Evolutionary conservation across 441 rosid species (phyloP).

Genomic region (Mallotus japonicus): DNA sequence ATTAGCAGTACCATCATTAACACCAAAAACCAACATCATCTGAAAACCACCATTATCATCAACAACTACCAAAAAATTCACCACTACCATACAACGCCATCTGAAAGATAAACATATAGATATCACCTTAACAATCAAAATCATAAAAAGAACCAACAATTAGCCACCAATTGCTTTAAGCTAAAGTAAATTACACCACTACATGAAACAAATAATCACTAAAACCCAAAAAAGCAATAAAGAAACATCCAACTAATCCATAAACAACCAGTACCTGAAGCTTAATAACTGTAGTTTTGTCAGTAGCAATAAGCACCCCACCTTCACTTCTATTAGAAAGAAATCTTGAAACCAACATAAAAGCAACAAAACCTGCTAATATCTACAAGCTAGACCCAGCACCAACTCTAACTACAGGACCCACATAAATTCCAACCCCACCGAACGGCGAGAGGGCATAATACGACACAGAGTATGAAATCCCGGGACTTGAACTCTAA

Average conservation of each 20-base stretch:
- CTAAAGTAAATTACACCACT: background rate
- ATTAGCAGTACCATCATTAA: too few species aligned
- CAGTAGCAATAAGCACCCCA: conserved; percentile 58
- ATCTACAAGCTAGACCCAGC: conserved; percentile 75
- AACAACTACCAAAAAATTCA: too few species aligned
- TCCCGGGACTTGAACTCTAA: conserved; percentile 36
- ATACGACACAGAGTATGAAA: conserved; percentile 61
- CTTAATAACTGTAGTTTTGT: conserved; percentile 77
- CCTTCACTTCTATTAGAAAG: conserved; percentile 64
- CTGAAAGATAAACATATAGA: background rate
- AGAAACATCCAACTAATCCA: background rate
- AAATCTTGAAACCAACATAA: conserved; percentile 75
- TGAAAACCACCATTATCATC: too few species aligned
- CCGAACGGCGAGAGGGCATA: conserved; percentile 67
- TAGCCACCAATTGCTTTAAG: background rate
- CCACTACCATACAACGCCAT: too few species aligned
- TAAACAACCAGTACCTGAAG: conserved; percentile 56
- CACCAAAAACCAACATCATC: too few species aligned
- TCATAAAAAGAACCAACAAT: conserved; percentile 2
- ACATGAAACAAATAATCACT: background rate
- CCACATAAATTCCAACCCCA: conserved; percentile 62
- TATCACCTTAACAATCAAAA: background rate
- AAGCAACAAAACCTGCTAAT: conserved; percentile 71
- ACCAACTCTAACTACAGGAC: conserved; percentile 75
- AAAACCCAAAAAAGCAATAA: background rate